A percentile compares a stretch with the other conserved stretches of the same genome.
These are phyloP conservation scores for Aureobasidium sp. DNA, from an alignment of 2,329 filamentous ascomycete genomes.

Conservation along the genomic window DNA sequence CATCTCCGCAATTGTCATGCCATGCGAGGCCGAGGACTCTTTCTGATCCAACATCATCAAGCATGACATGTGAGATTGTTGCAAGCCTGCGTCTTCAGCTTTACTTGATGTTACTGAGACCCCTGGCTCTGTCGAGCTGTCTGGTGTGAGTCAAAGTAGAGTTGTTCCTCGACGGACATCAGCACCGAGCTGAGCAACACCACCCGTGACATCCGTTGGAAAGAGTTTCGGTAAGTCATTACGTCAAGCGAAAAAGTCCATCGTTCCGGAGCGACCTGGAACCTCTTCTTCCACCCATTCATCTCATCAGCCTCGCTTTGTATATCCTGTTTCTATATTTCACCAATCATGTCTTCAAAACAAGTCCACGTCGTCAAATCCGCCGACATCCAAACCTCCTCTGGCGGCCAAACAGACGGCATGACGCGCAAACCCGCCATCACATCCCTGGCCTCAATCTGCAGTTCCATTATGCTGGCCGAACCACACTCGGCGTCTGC, in stretches of 20 bases:
- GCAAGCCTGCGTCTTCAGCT: too few species aligned
- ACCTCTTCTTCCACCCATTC: neutral
- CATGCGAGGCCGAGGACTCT: neutral
- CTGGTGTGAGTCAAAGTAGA: too few species aligned
- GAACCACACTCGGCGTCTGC: slow-evolving; percentile 55
- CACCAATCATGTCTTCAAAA: slow-evolving; percentile 2
- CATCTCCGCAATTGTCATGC: neutral
- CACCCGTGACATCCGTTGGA: neutral
- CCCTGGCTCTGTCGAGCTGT: too few species aligned
- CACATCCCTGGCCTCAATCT: slow-evolving; percentile 5
- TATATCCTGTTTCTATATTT: neutral
- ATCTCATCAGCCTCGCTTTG: neutral
- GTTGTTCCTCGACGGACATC: too few species aligned
- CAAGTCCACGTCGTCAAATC: slow-evolving; percentile 50
- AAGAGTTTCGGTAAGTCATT: neutral
- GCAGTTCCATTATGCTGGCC: slow-evolving; percentile 52
- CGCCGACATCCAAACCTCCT: slow-evolving; percentile 36
- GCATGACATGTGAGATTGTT: neutral
- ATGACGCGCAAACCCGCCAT: slow-evolving; percentile 53
- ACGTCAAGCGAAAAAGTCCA: neutral
- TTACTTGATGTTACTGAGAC: too few species aligned
- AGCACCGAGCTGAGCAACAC: too few species aligned
- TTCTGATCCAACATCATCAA: neutral
- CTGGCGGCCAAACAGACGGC: slow-evolving; percentile 42
- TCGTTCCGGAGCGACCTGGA: too few species aligned